Evolutionary conservation across 2,329 filamentous ascomycete genomes (phyloP).

Genomic region (Aspergillus awamori): DNA sequence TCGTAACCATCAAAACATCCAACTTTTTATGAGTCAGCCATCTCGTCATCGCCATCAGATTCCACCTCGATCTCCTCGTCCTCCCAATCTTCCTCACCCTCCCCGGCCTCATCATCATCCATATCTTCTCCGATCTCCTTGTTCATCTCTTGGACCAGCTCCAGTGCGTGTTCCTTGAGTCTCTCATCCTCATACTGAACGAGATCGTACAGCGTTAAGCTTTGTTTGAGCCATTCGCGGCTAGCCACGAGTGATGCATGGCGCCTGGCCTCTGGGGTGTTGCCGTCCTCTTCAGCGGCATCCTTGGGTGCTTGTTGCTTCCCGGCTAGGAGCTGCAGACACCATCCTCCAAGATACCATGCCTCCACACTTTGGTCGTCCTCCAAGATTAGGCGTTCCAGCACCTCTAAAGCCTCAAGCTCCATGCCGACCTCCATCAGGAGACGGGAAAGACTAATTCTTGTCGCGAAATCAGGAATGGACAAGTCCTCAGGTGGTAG

Average conservation of each 20-base stretch:
- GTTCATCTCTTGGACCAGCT: slow-evolving; percentile 57
- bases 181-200: slow-evolving; percentile 71
- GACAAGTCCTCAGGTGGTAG: slow-evolving; percentile 69
- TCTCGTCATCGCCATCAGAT: slow-evolving; percentile 55
- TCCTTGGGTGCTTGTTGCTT: slow-evolving; percentile 47
- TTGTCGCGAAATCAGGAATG: slow-evolving; percentile 82
- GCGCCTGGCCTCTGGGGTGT: slow-evolving; percentile 55
- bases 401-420: slow-evolving; percentile 78
- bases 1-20: slow-evolving; percentile 27
- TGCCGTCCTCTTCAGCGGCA: slow-evolving; percentile 35
- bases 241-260: slow-evolving; percentile 71
- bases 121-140: slow-evolving; percentile 65
- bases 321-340: slow-evolving; percentile 69
- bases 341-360: slow-evolving; percentile 97
- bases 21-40: slow-evolving; percentile 52
- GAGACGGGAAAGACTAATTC: slow-evolving; percentile 80
- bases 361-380: slow-evolving; percentile 94
- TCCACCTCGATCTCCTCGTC: slow-evolving; percentile 60
- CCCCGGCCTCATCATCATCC: slow-evolving; percentile 59
- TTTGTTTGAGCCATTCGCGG: slow-evolving; percentile 79
- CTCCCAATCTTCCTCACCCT: slow-evolving; percentile 56
- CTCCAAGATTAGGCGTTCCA: slow-evolving; percentile 81
- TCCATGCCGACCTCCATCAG: slow-evolving; percentile 90
- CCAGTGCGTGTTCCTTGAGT: slow-evolving; percentile 48
- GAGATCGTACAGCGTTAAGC: slow-evolving; percentile 74